Percentiles rank a stretch among this genome's conserved stretches.
phyloP scores from a whole-genome alignment of 805 yeast species.

The Metschnikowia matae region DNA sequence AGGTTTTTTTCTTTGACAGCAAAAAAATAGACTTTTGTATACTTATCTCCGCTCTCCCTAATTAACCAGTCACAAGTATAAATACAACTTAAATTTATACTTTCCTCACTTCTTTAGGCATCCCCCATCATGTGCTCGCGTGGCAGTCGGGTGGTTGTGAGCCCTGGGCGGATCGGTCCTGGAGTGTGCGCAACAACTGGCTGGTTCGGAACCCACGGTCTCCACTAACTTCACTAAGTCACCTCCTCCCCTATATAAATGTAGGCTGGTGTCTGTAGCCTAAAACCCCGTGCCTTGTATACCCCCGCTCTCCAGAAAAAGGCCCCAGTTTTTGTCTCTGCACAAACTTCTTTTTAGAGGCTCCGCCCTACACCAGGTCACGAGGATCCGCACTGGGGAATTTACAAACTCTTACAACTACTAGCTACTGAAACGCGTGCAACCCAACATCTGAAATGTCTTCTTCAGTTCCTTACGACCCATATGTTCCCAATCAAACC shows the following conservation, averaged over 20 bases:
- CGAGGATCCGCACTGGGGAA: conserved; percentile 7
- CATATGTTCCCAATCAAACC: conserved; percentile 67
- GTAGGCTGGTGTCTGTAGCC: neutral
- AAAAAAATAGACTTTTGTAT: no score
- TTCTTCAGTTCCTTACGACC: conserved; percentile 80
- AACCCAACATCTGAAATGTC: conserved; percentile 45
- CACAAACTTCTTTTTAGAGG: neutral
- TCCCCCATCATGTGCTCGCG: neutral
- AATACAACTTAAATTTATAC: no score
- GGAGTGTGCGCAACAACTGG: conserved; percentile 1
- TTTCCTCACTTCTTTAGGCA: neutral
- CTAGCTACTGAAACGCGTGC: conserved; percentile 1
- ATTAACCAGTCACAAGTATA: no score
- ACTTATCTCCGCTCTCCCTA: no score
- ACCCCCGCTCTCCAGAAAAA: neutral
- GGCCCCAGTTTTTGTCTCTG: neutral
- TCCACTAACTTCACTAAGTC: neutral
- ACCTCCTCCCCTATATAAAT: neutral
- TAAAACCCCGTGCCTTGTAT: neutral
- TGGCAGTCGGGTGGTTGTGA: neutral
- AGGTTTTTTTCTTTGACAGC: no score
- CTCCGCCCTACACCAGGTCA: conserved; percentile 7
- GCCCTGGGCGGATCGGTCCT: neutral
- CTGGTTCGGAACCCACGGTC: neutral
- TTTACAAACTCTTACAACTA: conserved; percentile 2